These are phyloP conservation scores for Solanum chaucha DNA, from an alignment of 257 asterid species.

Conservation along the genomic window DNA sequence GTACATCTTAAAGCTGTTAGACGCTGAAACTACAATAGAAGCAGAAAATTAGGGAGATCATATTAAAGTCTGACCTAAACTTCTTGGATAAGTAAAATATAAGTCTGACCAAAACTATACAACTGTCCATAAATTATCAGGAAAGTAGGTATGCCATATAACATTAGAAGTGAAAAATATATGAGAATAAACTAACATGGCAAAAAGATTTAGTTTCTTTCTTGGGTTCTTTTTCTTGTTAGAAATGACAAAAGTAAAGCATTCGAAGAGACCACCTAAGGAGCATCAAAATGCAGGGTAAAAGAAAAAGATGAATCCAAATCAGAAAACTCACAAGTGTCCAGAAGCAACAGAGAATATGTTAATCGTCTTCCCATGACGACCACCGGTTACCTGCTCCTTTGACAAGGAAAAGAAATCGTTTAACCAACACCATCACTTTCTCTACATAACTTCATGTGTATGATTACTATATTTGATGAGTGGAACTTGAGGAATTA, in stretches of 20 bases:
- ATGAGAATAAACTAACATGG: background rate
- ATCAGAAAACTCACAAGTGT: conserved; percentile 66
- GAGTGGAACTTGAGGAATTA: conserved; percentile 13
- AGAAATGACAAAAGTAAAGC: background rate
- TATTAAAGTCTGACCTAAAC: background rate
- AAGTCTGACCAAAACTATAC: background rate
- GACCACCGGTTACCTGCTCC: conserved; percentile 53
- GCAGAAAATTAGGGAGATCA: background rate
- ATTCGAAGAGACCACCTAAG: background rate
- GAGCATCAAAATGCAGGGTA: background rate
- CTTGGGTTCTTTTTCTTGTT: background rate
- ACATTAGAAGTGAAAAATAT: background rate
- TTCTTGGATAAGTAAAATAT: background rate
- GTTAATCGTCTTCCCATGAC: conserved; percentile 72
- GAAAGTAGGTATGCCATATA: background rate
- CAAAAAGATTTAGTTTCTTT: background rate
- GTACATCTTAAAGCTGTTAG: conserved; percentile 8
- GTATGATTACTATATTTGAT: background rate
- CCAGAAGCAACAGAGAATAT: conserved; percentile 98
- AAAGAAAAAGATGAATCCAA: background rate
- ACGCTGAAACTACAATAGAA: background rate
- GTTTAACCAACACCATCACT: background rate
- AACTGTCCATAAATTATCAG: background rate
- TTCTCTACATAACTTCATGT: background rate
- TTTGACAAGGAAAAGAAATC: conserved; percentile 23